These are phyloP conservation scores for Cladorrhinum sp. DNA, from an alignment of 2,329 filamentous ascomycete species.

Conservation along the genomic window DNA sequence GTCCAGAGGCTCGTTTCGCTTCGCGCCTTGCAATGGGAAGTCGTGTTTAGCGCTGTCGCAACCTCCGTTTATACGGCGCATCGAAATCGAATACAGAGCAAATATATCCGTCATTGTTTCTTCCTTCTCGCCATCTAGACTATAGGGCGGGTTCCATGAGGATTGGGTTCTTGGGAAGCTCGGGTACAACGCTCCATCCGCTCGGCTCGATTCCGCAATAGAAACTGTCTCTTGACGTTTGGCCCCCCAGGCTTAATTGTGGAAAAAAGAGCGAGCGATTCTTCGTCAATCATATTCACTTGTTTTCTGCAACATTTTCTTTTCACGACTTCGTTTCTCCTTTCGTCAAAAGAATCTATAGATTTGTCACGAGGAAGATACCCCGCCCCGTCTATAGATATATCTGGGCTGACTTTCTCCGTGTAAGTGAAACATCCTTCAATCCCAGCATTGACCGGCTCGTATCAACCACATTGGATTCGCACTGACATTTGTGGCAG, in stretches of 20 bases:
- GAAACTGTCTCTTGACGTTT: constrained; percentile 2
- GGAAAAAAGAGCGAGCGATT: not conserved
- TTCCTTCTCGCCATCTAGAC: not conserved
- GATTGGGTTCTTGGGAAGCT: constrained; percentile 11
- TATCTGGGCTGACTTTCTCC: not conserved
- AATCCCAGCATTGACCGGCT: not conserved
- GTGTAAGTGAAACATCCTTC: constrained; percentile 5
- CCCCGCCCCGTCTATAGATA: not conserved
- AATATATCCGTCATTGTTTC: constrained; percentile 1
- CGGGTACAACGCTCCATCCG: constrained; percentile 7
- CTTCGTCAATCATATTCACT: not conserved
- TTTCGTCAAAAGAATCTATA: constrained; percentile 6
- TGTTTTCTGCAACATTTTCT: not conserved
- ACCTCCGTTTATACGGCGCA: constrained; percentile 18
- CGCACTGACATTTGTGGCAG: not conserved
- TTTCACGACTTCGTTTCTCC: not conserved
- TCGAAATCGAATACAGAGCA: constrained; percentile 8
- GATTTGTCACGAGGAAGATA: constrained; percentile 5
- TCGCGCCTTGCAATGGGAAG: constrained; percentile 26
- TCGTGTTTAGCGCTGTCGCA: constrained; percentile 27
- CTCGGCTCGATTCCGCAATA: constrained; percentile 7
- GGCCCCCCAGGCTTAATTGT: not conserved
- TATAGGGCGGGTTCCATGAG: constrained; percentile 7
- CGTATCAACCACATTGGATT: not conserved
- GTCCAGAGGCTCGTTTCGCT: constrained; percentile 16